These are phyloP conservation scores for Xenosphaeropsis pyriputrescens DNA, from an alignment of 2,329 filamentous ascomycete genomes.

Conservation along the genomic window DNA sequence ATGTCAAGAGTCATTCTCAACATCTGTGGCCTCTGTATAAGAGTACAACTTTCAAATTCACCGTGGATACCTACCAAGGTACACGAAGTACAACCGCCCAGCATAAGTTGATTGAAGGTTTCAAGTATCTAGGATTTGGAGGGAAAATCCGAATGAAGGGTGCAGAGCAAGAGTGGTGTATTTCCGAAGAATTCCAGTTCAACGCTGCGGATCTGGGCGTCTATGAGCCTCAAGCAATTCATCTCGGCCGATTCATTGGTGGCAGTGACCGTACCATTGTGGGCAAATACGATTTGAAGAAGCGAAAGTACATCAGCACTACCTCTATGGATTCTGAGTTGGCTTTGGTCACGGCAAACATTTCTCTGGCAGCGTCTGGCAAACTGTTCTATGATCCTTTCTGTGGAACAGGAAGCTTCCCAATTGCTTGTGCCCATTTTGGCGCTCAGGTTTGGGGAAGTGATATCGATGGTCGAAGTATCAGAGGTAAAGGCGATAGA, in stretches of 20 bases:
- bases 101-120: conserved; percentile 65
- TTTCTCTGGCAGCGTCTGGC: conserved; percentile 68
- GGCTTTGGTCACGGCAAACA: conserved; percentile 80
- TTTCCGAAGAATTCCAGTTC: conserved; percentile 70
- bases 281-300: conserved; percentile 76
- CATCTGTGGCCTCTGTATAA: conserved; percentile 54
- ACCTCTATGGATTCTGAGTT: conserved; percentile 97
- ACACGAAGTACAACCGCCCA: conserved; percentile 50
- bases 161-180: conserved; percentile 59
- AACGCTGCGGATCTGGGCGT: conserved; percentile 30
- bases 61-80: conserved; percentile 68
- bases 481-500: conserved; percentile 53
- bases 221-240: conserved; percentile 42
- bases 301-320: conserved; percentile 82
- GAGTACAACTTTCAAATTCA: conserved; percentile 63
- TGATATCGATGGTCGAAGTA: conserved; percentile 85
- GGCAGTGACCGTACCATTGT: conserved; percentile 52
- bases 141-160: conserved; percentile 66
- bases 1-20: conserved; percentile 41
- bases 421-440: conserved; percentile 79
- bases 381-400: conserved; percentile 92
- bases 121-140: conserved; percentile 62
- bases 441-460: conserved; percentile 73
- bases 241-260: conserved; percentile 60
- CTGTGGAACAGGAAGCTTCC: conserved; percentile 87